Conservation (phyloP, 345 rosid species). For the Ceriops decandra region DNA sequence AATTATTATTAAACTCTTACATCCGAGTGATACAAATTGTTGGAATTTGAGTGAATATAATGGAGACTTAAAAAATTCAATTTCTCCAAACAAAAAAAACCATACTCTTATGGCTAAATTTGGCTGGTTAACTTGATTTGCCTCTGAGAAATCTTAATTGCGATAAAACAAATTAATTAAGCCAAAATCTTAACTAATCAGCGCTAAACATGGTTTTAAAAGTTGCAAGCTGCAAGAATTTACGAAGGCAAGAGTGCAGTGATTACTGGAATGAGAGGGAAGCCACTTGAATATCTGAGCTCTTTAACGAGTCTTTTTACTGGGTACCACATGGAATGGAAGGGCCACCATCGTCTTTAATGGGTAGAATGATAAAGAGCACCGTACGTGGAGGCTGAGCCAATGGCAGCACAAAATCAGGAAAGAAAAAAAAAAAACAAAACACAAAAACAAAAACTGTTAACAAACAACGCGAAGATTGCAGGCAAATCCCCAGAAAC, state of each 20-base stretch:
- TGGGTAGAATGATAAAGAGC: constrained; percentile 55
- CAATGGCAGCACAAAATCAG: constrained; percentile 16
- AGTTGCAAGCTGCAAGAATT: background rate
- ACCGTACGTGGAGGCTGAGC: constrained; percentile 67
- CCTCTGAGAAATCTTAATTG: too few relatives aligned
- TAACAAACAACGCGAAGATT: background rate
- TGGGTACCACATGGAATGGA: constrained; percentile 20
- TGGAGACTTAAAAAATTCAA: too few relatives aligned
- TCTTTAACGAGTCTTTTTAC: background rate
- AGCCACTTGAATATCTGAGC: constrained; percentile 13
- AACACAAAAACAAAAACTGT: background rate
- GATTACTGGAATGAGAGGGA: constrained; percentile 29
- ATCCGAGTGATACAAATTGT: too few relatives aligned
- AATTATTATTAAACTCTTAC: too few relatives aligned
- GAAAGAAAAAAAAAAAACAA: background rate
- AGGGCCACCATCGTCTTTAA: constrained; percentile 37
- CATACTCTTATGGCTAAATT: too few relatives aligned
- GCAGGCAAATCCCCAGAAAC: constrained; percentile 14
- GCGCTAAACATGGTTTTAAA: constrained; percentile 1
- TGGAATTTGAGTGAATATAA: too few relatives aligned
- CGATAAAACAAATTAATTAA: background rate
- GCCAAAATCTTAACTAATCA: background rate
- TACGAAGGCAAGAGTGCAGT: constrained; percentile 10
- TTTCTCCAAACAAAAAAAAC: too few relatives aligned
- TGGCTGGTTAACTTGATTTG: too few relatives aligned